Base-by-base conservation (phyloP, 768 basidiomycete genomes). In the Amylocystis lapponica region DNA sequence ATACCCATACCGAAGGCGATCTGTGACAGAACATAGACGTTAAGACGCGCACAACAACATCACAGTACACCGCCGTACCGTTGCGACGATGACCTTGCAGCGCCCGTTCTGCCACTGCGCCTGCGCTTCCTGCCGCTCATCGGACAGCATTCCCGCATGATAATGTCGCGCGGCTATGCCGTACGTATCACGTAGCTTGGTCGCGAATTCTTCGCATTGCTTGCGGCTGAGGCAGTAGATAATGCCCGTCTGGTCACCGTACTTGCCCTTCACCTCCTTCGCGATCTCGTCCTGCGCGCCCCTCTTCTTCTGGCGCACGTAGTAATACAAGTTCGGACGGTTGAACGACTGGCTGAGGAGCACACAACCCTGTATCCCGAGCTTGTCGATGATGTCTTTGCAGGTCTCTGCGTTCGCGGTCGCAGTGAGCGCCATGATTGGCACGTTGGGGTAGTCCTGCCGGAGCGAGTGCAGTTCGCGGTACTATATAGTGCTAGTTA, bases 1-100 rank as follows among this genome's bases (percentile, higher is more conserved):
- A 95, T 89, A 1, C 95, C 94, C 93, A 98, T 98, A 10, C 95
- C 95, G 61, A 98, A 98, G 0, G 93, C 93, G 51, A 93, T 80
- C 91, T 93, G 26, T 16, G 19, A 29, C 29, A 14, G 3, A 20
- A 32, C 10, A 45, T n/a, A n/a, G n/a, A n/a, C n/a, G n/a, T n/a
- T n/a, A n/a, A n/a, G n/a, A n/a, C n/a, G n/a, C n/a, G n/a, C n/a
- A n/a, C n/a, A n/a, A n/a, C n/a, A n/a, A n/a, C n/a, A n/a, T 31
- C n/a, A n/a, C n/a, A n/a, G 8, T 26, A 3, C 10, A 25, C 51
- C 17, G 37, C 59, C 74, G 52, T 60, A 92, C 92, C 34, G 96
- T 99, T 3, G 95, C 95, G 33, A 96, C 91, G 43, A 99, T 91
- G 46, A 98, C 82, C 40, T 80, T 73, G 49, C 82, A 77, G 22